Evolutionary conservation across 2,329 filamentous ascomycete genomes (phyloP).

Genomic region (Paecilomyces sp.): DNA sequence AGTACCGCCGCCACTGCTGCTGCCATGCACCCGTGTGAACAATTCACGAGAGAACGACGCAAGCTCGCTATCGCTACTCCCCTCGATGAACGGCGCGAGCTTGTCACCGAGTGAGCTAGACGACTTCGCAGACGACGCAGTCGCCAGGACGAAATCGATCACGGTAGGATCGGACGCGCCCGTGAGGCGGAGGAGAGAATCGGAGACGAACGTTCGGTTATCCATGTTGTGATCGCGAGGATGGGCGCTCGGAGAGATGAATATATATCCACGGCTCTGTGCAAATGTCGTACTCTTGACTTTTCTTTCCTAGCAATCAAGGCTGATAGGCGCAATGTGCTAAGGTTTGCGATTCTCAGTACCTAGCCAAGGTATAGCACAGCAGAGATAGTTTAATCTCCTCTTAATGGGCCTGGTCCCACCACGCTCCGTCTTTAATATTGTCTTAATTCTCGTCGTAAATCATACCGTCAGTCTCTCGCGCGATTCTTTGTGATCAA

Average conservation of each 20-base stretch:
- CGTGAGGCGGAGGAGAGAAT: conserved; percentile 46
- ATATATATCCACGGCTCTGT: no score
- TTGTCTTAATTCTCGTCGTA: neutral
- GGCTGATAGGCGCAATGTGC: no score
- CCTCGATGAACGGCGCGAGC: conserved; percentile 46
- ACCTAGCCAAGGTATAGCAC: neutral
- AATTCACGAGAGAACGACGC: conserved; percentile 42
- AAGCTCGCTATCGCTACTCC: conserved; percentile 36
- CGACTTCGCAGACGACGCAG: conserved; percentile 45
- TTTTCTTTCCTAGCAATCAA: no score
- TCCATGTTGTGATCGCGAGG: conserved; percentile 22
- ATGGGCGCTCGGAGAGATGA: no score
- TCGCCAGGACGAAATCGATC: conserved; percentile 51
- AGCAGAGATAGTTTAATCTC: neutral
- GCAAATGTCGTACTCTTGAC: no score
- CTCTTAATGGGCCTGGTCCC: neutral
- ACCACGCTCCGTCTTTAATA: neutral
- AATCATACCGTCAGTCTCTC: neutral
- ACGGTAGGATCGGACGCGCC: conserved; percentile 51
- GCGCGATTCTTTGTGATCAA: neutral
- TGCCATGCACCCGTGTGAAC: conserved; percentile 24
- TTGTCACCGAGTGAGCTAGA: conserved; percentile 43
- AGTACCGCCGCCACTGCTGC: conserved; percentile 14
- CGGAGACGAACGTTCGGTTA: conserved; percentile 38
- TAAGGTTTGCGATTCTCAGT: neutral